phyloP scores from a whole-genome alignment of 2,329 filamentous ascomycete species.

The Aspergillus bombycis region DNA sequence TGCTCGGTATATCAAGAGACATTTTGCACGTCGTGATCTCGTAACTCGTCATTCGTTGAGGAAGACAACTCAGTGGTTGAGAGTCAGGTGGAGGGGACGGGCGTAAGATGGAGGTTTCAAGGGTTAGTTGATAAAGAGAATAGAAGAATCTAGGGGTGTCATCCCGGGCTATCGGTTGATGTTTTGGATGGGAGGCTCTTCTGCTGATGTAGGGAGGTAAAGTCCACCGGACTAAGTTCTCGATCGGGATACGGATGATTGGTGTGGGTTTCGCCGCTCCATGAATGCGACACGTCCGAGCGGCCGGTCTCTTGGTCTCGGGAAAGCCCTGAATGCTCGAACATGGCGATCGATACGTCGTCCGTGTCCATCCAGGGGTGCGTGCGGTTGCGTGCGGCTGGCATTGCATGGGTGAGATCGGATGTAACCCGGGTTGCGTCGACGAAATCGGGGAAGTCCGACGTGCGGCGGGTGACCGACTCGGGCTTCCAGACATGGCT shows the following conservation, averaged over 20 bases:
- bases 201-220: conserved; percentile 20
- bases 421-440: conserved; percentile 47
- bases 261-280: conserved; percentile 34
- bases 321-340: conserved; percentile 30
- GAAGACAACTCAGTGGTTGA: not conserved
- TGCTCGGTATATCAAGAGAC: conserved; percentile 23
- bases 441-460: conserved; percentile 48
- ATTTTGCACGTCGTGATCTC: conserved; percentile 15
- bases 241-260: conserved; percentile 18
- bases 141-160: not conserved
- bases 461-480: conserved; percentile 24
- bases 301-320: conserved; percentile 23
- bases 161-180: conserved; percentile 5
- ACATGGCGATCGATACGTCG: conserved; percentile 43
- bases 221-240: conserved; percentile 27
- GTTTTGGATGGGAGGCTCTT: not conserved
- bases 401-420: conserved; percentile 44
- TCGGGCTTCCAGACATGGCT: conserved; percentile 42
- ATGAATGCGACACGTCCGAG: conserved; percentile 33
- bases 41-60: conserved; percentile 19
- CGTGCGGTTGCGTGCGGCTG: conserved; percentile 24
- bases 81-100: not conserved
- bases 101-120: not conserved
- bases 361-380: conserved; percentile 40
- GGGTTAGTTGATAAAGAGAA: not conserved